phyloP scores from a whole-genome alignment of 2,329 filamentous ascomycete species.

The Clarireedia sp. region DNA sequence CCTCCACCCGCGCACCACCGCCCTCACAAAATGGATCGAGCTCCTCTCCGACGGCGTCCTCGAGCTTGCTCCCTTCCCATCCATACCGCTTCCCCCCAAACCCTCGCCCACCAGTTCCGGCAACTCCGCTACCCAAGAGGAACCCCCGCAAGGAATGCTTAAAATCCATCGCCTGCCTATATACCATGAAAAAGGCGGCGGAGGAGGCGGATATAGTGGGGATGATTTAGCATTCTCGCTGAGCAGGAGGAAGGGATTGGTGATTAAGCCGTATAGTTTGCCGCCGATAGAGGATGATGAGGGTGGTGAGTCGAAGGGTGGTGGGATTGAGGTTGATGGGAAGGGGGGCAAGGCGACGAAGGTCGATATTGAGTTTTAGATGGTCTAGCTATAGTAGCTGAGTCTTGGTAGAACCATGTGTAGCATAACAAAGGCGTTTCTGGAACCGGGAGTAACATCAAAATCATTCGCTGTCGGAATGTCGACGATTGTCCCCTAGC shows the following conservation, averaged over 20 bases:
- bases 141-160: slow-evolving; percentile 78
- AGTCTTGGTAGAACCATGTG: neutral
- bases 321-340: slow-evolving; percentile 23
- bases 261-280: slow-evolving; percentile 81
- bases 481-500: slow-evolving; percentile 25
- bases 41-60: slow-evolving; percentile 76
- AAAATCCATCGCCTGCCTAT: slow-evolving; percentile 76
- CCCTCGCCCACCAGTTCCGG: slow-evolving; percentile 43
- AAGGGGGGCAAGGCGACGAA: slow-evolving; percentile 26
- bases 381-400: too few species aligned
- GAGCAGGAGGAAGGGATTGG: slow-evolving; percentile 69
- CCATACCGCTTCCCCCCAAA: slow-evolving; percentile 35
- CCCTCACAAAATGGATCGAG: slow-evolving; percentile 80
- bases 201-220: slow-evolving; percentile 57
- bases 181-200: slow-evolving; percentile 81
- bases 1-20: slow-evolving; percentile 67
- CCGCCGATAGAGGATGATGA: slow-evolving; percentile 75
- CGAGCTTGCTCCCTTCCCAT: slow-evolving; percentile 69
- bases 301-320: slow-evolving; percentile 26
- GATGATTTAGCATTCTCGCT: slow-evolving; percentile 89
- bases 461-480: slow-evolving; percentile 6
- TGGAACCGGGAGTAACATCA: neutral
- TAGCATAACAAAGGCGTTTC: slow-evolving; percentile 10
- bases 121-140: slow-evolving; percentile 50
- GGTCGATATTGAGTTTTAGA: slow-evolving; percentile 29